Conservation (phyloP, 2,329 filamentous ascomycete species). For the Epichloe scottii region DNA sequence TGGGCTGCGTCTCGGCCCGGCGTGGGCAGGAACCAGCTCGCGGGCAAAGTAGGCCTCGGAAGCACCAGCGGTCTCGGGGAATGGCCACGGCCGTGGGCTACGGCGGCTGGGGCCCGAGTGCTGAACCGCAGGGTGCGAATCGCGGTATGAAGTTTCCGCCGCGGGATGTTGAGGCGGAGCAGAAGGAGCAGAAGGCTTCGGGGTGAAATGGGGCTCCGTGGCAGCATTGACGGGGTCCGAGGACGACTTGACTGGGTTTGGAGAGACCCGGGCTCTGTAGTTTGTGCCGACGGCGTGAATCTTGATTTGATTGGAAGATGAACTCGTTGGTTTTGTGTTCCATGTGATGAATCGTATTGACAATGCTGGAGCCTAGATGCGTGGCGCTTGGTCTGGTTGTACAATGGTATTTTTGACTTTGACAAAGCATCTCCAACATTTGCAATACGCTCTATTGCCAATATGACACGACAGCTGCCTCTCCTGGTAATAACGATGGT, state of each 20-base stretch:
- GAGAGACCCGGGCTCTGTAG: too few relatives aligned
- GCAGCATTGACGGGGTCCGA: too few relatives aligned
- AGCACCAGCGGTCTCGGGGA: slow-evolving; percentile 18
- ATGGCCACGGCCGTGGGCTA: slow-evolving; percentile 16
- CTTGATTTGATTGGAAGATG: neutral
- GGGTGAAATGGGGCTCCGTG: neutral
- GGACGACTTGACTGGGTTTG: too few relatives aligned
- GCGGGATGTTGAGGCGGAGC: neutral
- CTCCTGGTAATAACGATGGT: neutral
- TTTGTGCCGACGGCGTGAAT: too few relatives aligned
- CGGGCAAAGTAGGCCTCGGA: slow-evolving; percentile 21
- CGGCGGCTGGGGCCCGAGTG: slow-evolving; percentile 23
- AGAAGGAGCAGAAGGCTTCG: slow-evolving; percentile 1
- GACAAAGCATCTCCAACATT: too few relatives aligned
- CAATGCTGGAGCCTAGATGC: neutral
- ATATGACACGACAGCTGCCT: neutral
- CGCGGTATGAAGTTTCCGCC: slow-evolving; percentile 26
- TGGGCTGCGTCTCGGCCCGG: slow-evolving; percentile 27
- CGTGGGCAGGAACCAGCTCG: slow-evolving; percentile 27
- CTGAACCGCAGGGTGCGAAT: slow-evolving; percentile 14
- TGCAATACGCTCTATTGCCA: neutral
- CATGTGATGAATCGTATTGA: neutral
- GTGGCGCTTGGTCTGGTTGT: neutral
- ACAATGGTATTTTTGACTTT: too few relatives aligned
- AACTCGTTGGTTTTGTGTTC: neutral